Percentiles rank a stretch among this genome's conserved stretches.
Evolutionary conservation across 805 yeast genomes (phyloP).

Genomic region (Kurtzmaniella fragi): DNA sequence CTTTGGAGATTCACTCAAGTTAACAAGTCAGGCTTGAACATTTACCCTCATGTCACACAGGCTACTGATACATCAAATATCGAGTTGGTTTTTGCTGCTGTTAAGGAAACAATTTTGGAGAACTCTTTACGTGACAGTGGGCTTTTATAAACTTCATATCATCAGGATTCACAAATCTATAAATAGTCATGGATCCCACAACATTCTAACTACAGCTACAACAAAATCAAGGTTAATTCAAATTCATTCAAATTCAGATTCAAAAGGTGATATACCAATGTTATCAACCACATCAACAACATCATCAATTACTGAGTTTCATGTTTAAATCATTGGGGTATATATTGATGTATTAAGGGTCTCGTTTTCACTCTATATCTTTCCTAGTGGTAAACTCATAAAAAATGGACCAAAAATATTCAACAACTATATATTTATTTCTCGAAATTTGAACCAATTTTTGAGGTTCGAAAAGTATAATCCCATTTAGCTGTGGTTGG

Average conservation of each 20-base stretch:
- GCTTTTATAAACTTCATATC: constrained; percentile 35
- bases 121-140: constrained; percentile 75
- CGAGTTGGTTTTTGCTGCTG: constrained; percentile 78
- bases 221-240: too few relatives aligned
- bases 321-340: not conserved
- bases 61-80: constrained; percentile 92
- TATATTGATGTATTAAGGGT: not conserved
- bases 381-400: not conserved
- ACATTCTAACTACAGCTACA: too few relatives aligned
- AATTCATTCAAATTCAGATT: not conserved
- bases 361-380: not conserved
- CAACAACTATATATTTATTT: not conserved
- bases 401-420: too few relatives aligned
- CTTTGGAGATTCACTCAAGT: constrained; percentile 85
- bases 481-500: too few relatives aligned
- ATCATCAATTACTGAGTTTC: not conserved
- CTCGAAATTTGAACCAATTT: too few relatives aligned
- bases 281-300: not conserved
- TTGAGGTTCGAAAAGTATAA: too few relatives aligned
- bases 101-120: constrained; percentile 73
- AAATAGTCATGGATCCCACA: not conserved
- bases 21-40: constrained; percentile 73
- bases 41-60: constrained; percentile 89
- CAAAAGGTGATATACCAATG: too few relatives aligned
- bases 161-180: constrained; percentile 1